phyloP scores from a whole-genome alignment of 2,329 filamentous ascomycete genomes.

The Clonostachys chloroleuca region DNA sequence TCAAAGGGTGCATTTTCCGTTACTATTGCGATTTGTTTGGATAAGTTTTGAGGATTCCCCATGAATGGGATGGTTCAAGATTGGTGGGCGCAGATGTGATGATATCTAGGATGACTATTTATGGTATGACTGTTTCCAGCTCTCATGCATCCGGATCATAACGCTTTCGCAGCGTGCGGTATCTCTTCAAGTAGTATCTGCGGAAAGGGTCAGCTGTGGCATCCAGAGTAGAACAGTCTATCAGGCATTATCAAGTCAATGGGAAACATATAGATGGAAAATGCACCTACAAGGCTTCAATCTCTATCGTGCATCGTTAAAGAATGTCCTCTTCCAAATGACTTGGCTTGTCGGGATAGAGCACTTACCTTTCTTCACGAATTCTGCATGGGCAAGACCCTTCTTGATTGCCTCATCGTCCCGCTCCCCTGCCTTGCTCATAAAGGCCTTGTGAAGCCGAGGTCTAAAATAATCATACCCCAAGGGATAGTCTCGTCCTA shows the following conservation, averaged over 20 bases:
- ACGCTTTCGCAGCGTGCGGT: conserved; percentile 77
- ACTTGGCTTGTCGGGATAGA: not conserved
- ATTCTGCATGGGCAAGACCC: conserved; percentile 75
- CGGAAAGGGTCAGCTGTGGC: too few species aligned
- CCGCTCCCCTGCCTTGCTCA: conserved; percentile 63
- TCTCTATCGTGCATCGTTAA: conserved; percentile 50
- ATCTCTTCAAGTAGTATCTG: conserved; percentile 81
- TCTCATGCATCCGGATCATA: conserved; percentile 52
- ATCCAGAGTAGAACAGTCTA: conserved; percentile 33
- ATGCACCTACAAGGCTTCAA: conserved; percentile 78
- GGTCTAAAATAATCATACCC: conserved; percentile 78
- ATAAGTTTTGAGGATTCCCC: too few species aligned
- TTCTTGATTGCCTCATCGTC: conserved; percentile 73
- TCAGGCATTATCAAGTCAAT: conserved; percentile 2
- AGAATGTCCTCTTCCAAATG: not conserved
- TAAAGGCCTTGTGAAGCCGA: conserved; percentile 81
- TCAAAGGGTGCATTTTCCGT: too few species aligned
- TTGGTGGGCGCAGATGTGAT: too few species aligned
- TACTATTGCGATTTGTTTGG: too few species aligned
- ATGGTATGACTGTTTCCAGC: not conserved
- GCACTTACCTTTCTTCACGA: conserved; percentile 80
- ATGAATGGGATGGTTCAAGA: not conserved
- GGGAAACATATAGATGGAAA: not conserved
- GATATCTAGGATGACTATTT: not conserved
- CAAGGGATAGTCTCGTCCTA: conserved; percentile 82